Evolutionary conservation across 2,329 filamentous ascomycete species (phyloP).

Genomic region (Tolypocladium pustulatum): DNA sequence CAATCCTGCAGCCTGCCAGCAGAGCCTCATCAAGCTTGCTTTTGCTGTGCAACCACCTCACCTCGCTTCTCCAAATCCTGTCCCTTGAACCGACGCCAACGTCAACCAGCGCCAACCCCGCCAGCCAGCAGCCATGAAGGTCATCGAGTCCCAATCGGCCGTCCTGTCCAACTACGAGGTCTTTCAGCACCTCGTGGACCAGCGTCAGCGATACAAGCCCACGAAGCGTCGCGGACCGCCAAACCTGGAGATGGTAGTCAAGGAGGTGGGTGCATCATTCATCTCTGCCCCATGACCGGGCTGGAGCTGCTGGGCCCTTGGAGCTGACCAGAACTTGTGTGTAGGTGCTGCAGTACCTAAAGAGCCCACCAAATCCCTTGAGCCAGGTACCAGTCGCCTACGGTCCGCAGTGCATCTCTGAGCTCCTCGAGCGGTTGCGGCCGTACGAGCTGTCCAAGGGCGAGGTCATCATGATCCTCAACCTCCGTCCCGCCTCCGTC

Average conservation of each 20-base stretch:
- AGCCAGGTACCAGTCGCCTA: slow-evolving; percentile 45
- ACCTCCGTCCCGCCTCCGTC: slow-evolving; percentile 48
- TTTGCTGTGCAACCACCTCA: background rate
- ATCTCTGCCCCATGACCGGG: background rate
- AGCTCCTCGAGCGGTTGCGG: slow-evolving; percentile 43
- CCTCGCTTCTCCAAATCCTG: background rate
- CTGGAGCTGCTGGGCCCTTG: background rate
- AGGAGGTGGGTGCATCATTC: slow-evolving; percentile 43
- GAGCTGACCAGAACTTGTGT: background rate
- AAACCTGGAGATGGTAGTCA: slow-evolving; percentile 51
- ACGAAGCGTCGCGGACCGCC: slow-evolving; percentile 40
- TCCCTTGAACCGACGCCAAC: background rate
- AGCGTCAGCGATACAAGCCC: slow-evolving; percentile 40
- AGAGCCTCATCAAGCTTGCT: background rate
- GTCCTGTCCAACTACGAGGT: slow-evolving; percentile 67
- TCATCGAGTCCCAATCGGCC: slow-evolving; percentile 60
- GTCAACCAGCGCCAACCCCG: background rate
- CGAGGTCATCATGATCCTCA: slow-evolving; percentile 58
- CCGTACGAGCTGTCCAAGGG: slow-evolving; percentile 54
- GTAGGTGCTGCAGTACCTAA: slow-evolving; percentile 52
- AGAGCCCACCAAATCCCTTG: slow-evolving; percentile 42
- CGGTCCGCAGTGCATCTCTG: slow-evolving; percentile 37
- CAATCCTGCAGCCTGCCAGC: background rate
- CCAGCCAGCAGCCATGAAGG: slow-evolving; percentile 42
- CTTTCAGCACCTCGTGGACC: slow-evolving; percentile 51